Evolutionary conservation across 441 rosid species (phyloP).

Genomic region (Rhodomyrtus psidioides): DNA sequence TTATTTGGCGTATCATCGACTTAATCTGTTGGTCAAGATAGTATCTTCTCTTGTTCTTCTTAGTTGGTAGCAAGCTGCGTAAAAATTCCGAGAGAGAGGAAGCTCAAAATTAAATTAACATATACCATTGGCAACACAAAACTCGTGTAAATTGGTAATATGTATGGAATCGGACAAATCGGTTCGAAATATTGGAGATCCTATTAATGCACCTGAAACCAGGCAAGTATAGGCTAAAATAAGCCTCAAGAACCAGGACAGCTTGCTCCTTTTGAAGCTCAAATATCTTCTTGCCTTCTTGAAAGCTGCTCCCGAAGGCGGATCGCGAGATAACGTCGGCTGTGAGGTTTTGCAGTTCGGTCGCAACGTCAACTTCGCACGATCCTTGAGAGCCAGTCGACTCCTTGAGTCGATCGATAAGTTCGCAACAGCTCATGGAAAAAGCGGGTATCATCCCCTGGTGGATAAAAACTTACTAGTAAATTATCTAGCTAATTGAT

Average conservation of each 20-base stretch:
- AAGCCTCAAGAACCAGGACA: constrained; percentile 4
- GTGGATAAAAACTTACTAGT: background rate
- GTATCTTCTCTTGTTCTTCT: constrained; percentile 12
- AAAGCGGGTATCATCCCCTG: constrained; percentile 15
- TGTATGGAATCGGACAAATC: background rate
- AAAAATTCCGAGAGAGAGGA: background rate
- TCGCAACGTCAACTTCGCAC: constrained; percentile 7
- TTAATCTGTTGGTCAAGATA: constrained; percentile 9
- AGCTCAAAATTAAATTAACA: background rate
- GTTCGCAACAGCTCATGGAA: constrained; percentile 6
- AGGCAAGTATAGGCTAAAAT: constrained; percentile 4
- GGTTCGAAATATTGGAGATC: background rate
- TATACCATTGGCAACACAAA: background rate
- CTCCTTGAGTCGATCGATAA: constrained; percentile 5
- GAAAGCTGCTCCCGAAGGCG: constrained; percentile 23
- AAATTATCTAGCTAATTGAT: background rate
- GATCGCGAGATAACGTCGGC: constrained; percentile 21
- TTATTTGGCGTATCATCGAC: background rate
- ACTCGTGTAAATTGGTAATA: background rate
- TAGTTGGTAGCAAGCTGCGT: constrained; percentile 10
- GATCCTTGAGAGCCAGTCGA: background rate
- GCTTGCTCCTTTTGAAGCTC: constrained; percentile 15
- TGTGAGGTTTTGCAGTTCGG: constrained; percentile 6
- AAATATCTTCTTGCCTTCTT: constrained; percentile 18
- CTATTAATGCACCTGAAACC: constrained; percentile 10